These are phyloP conservation scores for Haplographium delicatum DNA, from an alignment of 495 filamentous ascomycete species.

Conservation along the genomic window DNA sequence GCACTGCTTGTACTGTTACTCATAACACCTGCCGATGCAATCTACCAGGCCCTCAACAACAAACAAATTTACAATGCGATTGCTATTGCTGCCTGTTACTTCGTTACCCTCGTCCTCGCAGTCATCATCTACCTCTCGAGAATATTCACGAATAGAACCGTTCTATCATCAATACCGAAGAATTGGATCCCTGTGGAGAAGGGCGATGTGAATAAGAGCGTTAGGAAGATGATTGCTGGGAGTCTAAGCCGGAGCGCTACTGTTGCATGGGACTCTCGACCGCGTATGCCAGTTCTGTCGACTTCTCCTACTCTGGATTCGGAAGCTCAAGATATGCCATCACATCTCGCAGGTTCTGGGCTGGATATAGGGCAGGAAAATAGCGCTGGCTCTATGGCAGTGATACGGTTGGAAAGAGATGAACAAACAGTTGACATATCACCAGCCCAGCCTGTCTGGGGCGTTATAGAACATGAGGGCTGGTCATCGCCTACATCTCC, in stretches of 20 bases:
- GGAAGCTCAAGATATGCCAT: slow-evolving; percentile 1
- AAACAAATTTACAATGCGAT: slow-evolving; percentile 73
- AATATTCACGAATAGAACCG: slow-evolving; percentile 81
- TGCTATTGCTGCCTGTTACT: slow-evolving; percentile 71
- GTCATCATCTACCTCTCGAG: slow-evolving; percentile 75
- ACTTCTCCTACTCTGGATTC: slow-evolving; percentile 9
- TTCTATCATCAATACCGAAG: slow-evolving; percentile 78
- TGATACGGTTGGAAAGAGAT: slow-evolving; percentile 1
- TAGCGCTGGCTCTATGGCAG: background rate
- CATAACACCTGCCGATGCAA: slow-evolving; percentile 76
- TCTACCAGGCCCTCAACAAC: slow-evolving; percentile 67
- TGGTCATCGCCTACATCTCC: slow-evolving; percentile 76
- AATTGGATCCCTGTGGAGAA: slow-evolving; percentile 76
- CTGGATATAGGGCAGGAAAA: background rate
- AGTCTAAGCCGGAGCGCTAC: slow-evolving; percentile 68
- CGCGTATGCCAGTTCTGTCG: slow-evolving; percentile 40
- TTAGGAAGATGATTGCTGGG: slow-evolving; percentile 67
- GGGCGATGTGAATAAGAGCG: slow-evolving; percentile 65
- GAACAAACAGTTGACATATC: slow-evolving; percentile 12
- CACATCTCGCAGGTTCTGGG: background rate
- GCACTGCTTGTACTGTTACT: slow-evolving; percentile 67
- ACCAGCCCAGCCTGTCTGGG: slow-evolving; percentile 49
- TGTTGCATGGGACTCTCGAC: slow-evolving; percentile 73
- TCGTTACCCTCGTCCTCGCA: slow-evolving; percentile 66
- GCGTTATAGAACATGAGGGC: slow-evolving; percentile 74